Base-by-base conservation (phyloP, 306 rosid species). In the Quercus aquifolioides region DNA sequence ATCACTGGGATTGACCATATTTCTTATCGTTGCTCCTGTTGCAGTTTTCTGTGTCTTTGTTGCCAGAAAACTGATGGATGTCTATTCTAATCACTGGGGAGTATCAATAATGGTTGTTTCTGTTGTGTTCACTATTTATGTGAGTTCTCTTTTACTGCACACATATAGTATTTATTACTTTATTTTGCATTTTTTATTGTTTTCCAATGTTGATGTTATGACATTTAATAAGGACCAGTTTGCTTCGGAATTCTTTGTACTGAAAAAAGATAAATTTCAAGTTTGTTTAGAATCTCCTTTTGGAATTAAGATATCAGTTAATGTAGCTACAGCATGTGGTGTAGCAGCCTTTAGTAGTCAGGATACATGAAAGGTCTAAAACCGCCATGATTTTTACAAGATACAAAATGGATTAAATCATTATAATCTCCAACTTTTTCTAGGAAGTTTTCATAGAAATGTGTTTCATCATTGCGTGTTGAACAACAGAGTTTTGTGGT, bases 11-110 rank as follows among this genome's bases (percentile, higher is more conserved):
- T 85, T 95, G 87, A 95, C 99, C 26, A 81, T 95, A 77, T 88
- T 91, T 75, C 94, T 95, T 43, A 89, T 95, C 55, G 93, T 95
- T 85, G 98, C 92, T 67, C 99, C 99, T 38, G 87, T 91, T 5
- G 64, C 91, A 21, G 76, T 88, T 85, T 95, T 95, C 97, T 95
- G 99, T 82, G 80, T 88, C 85, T 91, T 90, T 88, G 94, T 95
- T 77, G 99, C 91, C 85, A 83, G 90, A 81, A 93, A 91, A 82
- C 90, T 95, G 80, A 88, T 91, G 91, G 86, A 95, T 76, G 89
- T 86, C 74, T 95, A 79, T 81, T 73, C 90, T 31, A 76, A 92
- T 81, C 89, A 90, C 83, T 89, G 74, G 92, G 99, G 99, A 63
- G 56, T 84, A 81, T 68, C 90, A 55, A 84, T 92, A 73, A 87